phyloP scores from a whole-genome alignment of 164 flowering plant species.

The Santalum album region DNA sequence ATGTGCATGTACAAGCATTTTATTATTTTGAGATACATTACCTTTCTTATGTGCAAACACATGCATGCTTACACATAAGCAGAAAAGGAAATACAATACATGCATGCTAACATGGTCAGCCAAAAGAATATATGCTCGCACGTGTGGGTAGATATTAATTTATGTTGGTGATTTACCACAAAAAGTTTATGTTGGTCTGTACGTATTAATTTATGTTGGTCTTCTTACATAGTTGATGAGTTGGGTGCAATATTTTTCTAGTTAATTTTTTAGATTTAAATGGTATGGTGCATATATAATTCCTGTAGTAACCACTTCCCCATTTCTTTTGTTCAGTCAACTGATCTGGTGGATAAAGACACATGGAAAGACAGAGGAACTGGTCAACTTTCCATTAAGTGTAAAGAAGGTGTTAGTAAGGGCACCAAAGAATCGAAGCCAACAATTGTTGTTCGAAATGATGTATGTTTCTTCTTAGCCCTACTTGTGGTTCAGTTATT shows the following conservation, averaged over 20 bases:
- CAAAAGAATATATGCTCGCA: too few relatives aligned
- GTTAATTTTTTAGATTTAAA: background rate
- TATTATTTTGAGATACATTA: too few relatives aligned
- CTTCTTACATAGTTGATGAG: too few relatives aligned
- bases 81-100: too few relatives aligned
- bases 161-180: background rate
- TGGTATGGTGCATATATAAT: background rate
- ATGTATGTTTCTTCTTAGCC: slow-evolving; percentile 44
- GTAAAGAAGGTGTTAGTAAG: slow-evolving; percentile 72
- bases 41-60: too few relatives aligned
- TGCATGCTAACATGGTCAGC: too few relatives aligned
- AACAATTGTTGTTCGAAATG: slow-evolving; percentile 74
- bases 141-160: too few relatives aligned
- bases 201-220: too few relatives aligned
- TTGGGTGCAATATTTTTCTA: too few relatives aligned
- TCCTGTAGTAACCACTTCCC: slow-evolving; percentile 3
- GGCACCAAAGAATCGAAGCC: slow-evolving; percentile 92
- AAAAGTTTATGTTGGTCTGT: background rate
- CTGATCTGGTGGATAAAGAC: slow-evolving; percentile 70
- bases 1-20: too few relatives aligned
- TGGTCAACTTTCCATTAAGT: slow-evolving; percentile 83
- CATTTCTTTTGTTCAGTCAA: slow-evolving; percentile 47
- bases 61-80: too few relatives aligned
- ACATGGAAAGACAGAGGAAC: slow-evolving; percentile 91
- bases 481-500: background rate